Evolutionary conservation across 2,329 filamentous ascomycete genomes (phyloP).

Genomic region (Drechslerella dactyloides): DNA sequence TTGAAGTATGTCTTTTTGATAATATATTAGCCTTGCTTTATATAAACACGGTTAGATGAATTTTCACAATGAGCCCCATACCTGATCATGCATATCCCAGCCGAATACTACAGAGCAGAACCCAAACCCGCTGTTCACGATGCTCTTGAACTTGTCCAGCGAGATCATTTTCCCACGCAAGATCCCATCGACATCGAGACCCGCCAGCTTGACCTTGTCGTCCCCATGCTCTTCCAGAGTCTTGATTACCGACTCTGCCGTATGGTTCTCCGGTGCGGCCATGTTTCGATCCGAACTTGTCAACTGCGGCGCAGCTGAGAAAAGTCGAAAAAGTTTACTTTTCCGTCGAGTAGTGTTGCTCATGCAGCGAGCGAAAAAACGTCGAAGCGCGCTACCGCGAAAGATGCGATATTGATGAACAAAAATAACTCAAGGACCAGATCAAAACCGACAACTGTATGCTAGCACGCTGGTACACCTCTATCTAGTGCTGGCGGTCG

Average conservation of each 20-base stretch:
- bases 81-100: conserved; percentile 93
- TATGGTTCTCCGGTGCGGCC: conserved; percentile 56
- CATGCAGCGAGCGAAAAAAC: background rate
- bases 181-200: conserved; percentile 84
- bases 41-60: background rate
- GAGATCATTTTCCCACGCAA: conserved; percentile 85
- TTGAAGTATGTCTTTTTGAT: conserved; percentile 82
- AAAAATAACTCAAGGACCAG: background rate
- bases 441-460: background rate
- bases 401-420: background rate
- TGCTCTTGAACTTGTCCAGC: conserved; percentile 88
- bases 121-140: conserved; percentile 81
- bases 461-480: background rate
- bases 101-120: conserved; percentile 95
- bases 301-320: background rate
- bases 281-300: conserved; percentile 8
- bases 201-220: conserved; percentile 87
- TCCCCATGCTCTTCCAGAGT: conserved; percentile 66
- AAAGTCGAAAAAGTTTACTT: background rate
- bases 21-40: too few relatives aligned
- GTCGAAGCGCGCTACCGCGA: background rate
- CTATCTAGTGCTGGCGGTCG: background rate
- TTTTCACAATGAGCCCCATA: conserved; percentile 9
- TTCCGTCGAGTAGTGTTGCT: background rate
- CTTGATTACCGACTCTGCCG: conserved; percentile 67